phyloP scores from a whole-genome alignment of 345 rosid species.

The Arabidopsis arenosa region DNA sequence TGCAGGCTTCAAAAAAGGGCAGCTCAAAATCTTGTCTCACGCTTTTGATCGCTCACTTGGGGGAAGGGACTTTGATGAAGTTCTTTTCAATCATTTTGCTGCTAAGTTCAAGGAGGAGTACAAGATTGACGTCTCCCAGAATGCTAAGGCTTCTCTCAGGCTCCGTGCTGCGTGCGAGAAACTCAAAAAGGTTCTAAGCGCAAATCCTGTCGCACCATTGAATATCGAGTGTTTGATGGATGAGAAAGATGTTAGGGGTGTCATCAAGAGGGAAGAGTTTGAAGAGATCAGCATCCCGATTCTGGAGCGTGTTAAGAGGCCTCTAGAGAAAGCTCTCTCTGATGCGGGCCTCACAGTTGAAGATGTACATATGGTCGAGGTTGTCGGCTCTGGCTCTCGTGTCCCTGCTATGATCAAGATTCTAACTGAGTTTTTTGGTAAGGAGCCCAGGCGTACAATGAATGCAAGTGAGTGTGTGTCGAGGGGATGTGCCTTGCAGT shows the following conservation, averaged over 20 bases:
- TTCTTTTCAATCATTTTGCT: constrained; percentile 75
- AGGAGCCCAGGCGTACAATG: constrained; percentile 97
- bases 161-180: constrained; percentile 89
- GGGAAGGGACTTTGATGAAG: constrained; percentile 97
- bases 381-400: constrained; percentile 90
- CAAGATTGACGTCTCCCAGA: constrained; percentile 87
- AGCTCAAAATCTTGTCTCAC: constrained; percentile 78
- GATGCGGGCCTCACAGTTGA: constrained; percentile 82
- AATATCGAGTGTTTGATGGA: constrained; percentile 98
- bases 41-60: constrained; percentile 82
- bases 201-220: constrained; percentile 88
- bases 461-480: constrained; percentile 99
- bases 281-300: constrained; percentile 79
- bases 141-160: constrained; percentile 86
- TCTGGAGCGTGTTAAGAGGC: constrained; percentile 86
- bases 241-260: constrained; percentile 90
- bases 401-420: constrained; percentile 84
- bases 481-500: constrained; percentile 84
- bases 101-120: constrained; percentile 80
- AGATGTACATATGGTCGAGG: constrained; percentile 84
- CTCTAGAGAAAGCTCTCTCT: constrained; percentile 85
- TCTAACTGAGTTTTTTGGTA: constrained; percentile 89
- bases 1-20: constrained; percentile 90
- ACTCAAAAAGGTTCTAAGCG: constrained; percentile 92
- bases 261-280: constrained; percentile 90